Evolutionary conservation across 208 protist genomes (phyloP), one percentile per base, ranked within the genome.

Genomic region (Jaenimonas drosophilae): DNA sequence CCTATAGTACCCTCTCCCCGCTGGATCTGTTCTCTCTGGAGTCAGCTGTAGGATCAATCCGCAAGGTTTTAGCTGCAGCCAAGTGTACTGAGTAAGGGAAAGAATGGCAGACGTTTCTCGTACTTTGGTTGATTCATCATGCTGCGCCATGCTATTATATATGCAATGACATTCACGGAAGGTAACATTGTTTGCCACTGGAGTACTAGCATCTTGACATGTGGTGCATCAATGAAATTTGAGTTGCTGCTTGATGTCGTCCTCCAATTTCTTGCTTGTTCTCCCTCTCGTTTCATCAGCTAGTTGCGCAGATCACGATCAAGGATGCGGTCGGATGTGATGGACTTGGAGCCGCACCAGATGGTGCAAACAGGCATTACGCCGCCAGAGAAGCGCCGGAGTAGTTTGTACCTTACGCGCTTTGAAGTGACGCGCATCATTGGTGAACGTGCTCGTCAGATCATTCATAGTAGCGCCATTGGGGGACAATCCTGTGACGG

Each of bases 401-500:
- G 72, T 34, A 67, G 70, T 20, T 54, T 68, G 7, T 94, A 82
- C 49, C 59, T 94, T 31, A 94, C 76, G 3, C 88, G 88, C 45
- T 94, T 86, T 50, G 86, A 94, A 25, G 53, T 94, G 6, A 74
- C 78, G 5, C 71, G 76, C 27, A 71, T 94, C 25, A 31, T 94
- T 21, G 76, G 86, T 2, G 80, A 90, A 55, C 73, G 86, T 17
- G 86, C 86, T 16, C 57, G 68, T 29, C 76, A 94, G 46, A 90
- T 90, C 49, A 67, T 76, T 6, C 86, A 69, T 38, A 81, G 81
- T 0, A 54, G 67, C 1, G 65, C 76, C 4, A 43, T 47, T 19
- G 14, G 49, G 2, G 24, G 43, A 14, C 17, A 43, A 30, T 48
- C 19, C 24, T 43, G 17, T 20, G 14, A 17, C 27, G 26, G 63